Evolutionary conservation across 495 filamentous ascomycete genomes (phyloP).

Genomic region (Rostrohypoxylon terebratum): DNA sequence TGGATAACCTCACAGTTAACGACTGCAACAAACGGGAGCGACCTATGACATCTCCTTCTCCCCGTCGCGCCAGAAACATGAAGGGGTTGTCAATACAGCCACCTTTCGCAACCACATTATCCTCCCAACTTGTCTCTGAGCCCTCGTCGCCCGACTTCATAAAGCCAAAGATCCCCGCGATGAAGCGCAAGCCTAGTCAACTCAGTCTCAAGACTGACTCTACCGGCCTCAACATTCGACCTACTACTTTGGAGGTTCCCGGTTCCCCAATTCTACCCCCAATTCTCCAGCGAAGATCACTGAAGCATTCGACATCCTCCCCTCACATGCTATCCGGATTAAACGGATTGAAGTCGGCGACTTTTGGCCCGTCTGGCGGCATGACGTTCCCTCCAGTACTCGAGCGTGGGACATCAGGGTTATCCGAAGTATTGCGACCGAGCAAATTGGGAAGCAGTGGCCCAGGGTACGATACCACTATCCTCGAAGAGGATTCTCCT

Average conservation of each 20-base stretch:
- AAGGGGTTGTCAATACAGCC: conserved; percentile 94
- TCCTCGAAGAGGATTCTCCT: conserved; percentile 82
- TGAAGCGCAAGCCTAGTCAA: conserved; percentile 81
- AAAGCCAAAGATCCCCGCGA: conserved; percentile 75
- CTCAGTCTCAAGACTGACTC: conserved; percentile 74
- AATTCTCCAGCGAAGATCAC: conserved; percentile 64
- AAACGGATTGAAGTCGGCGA: conserved; percentile 59
- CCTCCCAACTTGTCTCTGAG: conserved; percentile 67
- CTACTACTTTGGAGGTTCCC: conserved; percentile 57
- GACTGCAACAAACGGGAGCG: conserved; percentile 54
- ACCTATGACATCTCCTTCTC: conserved; percentile 74
- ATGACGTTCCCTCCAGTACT: conserved; percentile 65
- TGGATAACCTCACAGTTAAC: conserved; percentile 58
- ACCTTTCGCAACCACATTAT: conserved; percentile 63
- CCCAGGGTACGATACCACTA: conserved; percentile 55
- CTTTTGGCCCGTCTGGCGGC: conserved; percentile 64
- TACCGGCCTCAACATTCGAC: conserved; percentile 55
- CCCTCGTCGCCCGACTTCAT: conserved; percentile 86
- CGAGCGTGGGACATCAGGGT: conserved; percentile 61
- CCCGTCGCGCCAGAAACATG: conserved; percentile 84
- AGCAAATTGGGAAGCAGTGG: conserved; percentile 51
- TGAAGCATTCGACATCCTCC: conserved; percentile 68
- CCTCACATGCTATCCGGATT: conserved; percentile 63
- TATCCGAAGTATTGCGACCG: conserved; percentile 62
- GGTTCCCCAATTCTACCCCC: conserved; percentile 59